A percentile compares a stretch with the other conserved stretches of the same genome.
Evolutionary conservation across 768 basidiomycete genomes (phyloP).

Genomic region (Hygrophorus pudorinus): DNA sequence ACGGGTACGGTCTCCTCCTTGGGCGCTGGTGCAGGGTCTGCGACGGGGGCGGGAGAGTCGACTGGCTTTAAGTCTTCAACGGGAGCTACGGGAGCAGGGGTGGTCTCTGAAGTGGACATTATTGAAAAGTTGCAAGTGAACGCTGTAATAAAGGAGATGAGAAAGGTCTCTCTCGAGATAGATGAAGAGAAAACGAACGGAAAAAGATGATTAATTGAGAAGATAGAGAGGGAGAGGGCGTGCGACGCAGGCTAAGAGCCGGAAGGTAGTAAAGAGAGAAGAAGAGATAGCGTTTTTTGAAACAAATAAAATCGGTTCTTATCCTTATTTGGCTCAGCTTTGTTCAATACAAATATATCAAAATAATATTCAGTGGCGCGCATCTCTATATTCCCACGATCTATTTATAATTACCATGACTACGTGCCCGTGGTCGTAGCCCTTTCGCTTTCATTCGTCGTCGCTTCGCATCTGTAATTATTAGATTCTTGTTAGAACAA

Average conservation of each 20-base stretch:
- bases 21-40: slow-evolving; percentile 28
- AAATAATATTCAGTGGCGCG: too few species aligned
- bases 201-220: slow-evolving; percentile 16
- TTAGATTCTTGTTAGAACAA: slow-evolving; percentile 3
- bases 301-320: slow-evolving; percentile 26
- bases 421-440: slow-evolving; percentile 53
- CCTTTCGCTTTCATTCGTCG: slow-evolving; percentile 70
- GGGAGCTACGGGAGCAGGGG: slow-evolving; percentile 32
- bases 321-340: slow-evolving; percentile 10
- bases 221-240: slow-evolving; percentile 44
- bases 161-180: slow-evolving; percentile 6
- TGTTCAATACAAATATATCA: background rate
- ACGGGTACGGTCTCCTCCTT: slow-evolving; percentile 31
- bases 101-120: slow-evolving; percentile 75
- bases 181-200: background rate
- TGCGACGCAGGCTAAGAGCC: slow-evolving; percentile 29
- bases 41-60: slow-evolving; percentile 29
- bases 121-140: slow-evolving; percentile 52
- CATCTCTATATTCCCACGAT: background rate
- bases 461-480: slow-evolving; percentile 56
- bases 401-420: slow-evolving; percentile 20
- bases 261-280: slow-evolving; percentile 33
- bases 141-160: slow-evolving; percentile 21
- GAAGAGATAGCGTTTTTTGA: slow-evolving; percentile 45
- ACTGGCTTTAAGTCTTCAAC: slow-evolving; percentile 45